Conservation (phyloP, 2,329 filamentous ascomycete genomes). For the Epichloe gansuensis region DNA sequence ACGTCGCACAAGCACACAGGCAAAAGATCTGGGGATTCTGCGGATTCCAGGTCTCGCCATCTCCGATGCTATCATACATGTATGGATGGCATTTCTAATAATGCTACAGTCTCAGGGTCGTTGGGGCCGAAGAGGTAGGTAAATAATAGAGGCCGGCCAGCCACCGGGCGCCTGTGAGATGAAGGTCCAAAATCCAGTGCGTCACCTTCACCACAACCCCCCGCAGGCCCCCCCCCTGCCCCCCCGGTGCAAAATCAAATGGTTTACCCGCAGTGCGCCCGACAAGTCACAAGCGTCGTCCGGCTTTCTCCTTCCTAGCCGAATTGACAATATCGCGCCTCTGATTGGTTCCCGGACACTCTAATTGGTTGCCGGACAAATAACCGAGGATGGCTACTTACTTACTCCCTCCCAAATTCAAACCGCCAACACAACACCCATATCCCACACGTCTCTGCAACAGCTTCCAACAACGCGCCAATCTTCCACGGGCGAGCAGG, state of each 20-base stretch:
- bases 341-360: slow-evolving; percentile 8
- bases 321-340: slow-evolving; percentile 17
- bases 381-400: slow-evolving; percentile 10
- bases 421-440: slow-evolving; percentile 1
- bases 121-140: too few species aligned
- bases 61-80: neutral
- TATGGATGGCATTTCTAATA: neutral
- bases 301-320: slow-evolving; percentile 17
- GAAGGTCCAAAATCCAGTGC: neutral
- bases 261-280: slow-evolving; percentile 4
- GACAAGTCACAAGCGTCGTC: slow-evolving; percentile 6
- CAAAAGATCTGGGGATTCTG: neutral
- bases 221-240: too few species aligned
- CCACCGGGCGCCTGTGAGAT: too few species aligned
- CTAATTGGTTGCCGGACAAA: slow-evolving; percentile 3
- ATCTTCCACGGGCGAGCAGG: neutral
- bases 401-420: slow-evolving; percentile 2
- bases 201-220: neutral
- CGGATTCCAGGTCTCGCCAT: neutral
- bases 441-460: neutral
- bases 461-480: slow-evolving; percentile 1
- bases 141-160: too few species aligned
- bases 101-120: too few species aligned
- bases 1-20: neutral
- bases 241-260: neutral